Percentiles rank a stretch among this genome's conserved stretches.
Evolutionary conservation across 1,284 basidiomycete genomes (phyloP).

Genomic region (Sporisorium graminicola): DNA sequence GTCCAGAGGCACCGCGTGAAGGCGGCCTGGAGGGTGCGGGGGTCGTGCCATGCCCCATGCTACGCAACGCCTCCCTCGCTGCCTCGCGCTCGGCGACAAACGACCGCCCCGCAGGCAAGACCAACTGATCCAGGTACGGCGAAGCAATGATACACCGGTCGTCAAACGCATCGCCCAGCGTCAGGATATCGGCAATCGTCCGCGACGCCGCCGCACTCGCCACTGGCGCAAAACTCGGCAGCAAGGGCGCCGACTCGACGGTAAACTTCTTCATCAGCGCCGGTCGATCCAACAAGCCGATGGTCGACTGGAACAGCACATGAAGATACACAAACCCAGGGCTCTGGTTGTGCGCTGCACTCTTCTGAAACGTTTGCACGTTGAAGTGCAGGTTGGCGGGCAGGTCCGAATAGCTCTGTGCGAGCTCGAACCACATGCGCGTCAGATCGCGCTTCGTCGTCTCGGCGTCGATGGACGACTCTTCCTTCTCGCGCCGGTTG

Average conservation of each 20-base stretch:
- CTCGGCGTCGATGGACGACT: conserved; percentile 30
- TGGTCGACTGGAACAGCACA: conserved; percentile 61
- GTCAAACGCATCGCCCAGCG: conserved; percentile 52
- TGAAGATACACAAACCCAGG: conserved; percentile 59
- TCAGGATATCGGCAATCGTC: conserved; percentile 59
- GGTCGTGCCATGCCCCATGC: conserved; percentile 51
- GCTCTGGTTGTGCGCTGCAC: conserved; percentile 53
- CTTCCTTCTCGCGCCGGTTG: conserved; percentile 51
- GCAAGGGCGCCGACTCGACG: conserved; percentile 34
- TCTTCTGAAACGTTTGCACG: conserved; percentile 58
- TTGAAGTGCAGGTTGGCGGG: conserved; percentile 56
- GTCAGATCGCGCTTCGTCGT: conserved; percentile 46
- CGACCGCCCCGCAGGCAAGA: conserved; percentile 54
- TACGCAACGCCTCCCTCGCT: conserved; percentile 45
- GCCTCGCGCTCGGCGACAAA: conserved; percentile 58
- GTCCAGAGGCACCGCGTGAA: conserved; percentile 23
- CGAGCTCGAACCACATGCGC: conserved; percentile 58
- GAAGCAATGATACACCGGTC: conserved; percentile 48
- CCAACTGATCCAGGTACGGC: conserved; percentile 60
- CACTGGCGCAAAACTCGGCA: conserved; percentile 47
- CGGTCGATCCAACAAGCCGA: conserved; percentile 57
- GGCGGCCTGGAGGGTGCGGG: conserved; percentile 42
- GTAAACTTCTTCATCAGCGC: conserved; percentile 55
- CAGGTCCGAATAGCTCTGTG: conserved; percentile 54
- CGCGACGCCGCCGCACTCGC: conserved; percentile 52